Base-by-base conservation (phyloP, 208 protist genomes). In the Trypanosoma cruzi region DNA sequence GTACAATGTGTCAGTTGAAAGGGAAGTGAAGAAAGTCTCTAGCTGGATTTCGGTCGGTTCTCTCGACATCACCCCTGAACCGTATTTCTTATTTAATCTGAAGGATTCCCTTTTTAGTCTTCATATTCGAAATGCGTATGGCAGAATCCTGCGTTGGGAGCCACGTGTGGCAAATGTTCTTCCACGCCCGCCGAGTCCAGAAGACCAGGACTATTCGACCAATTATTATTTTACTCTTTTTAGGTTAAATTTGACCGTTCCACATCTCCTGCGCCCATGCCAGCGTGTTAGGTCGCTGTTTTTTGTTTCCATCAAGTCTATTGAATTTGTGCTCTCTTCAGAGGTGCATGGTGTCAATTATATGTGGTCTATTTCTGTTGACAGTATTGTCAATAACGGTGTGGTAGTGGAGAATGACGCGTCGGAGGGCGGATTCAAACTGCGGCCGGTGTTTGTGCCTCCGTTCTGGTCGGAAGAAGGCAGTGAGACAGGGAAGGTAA, bases 31-130 rank as follows among this genome's bases (percentile, higher is more conserved):
- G 32, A 24, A 1, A 49, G 54, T 53, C 50, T 26, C 13, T n/a
- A 32, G 6, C 34, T 31, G 22, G 11, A 57, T 57, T 34, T 34
- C 26, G 11, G 24, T 82, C 44, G 63, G 61, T 49, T 18, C 22
- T 22, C 1, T 87, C 0, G 64, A 84, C 32, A 42, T 83, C 4
- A 58, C 58, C 4, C 42, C 76, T n/a, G 73, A 79, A 20, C 82
- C 82, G 2, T 72, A 55, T 46, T 83, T 81, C 67, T 65, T 82
- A 34, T 87, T 78, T 54, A 71, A 75, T 50, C 24, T 80, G 14
- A 57, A 65, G 4, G 82, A 88, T 59, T 71, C 64, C 0, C 55
- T 84, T 31, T 66, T 72, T 46, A 54, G 75, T 34, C 59, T 82
- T 31, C 57, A 28, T 20, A 53, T 82, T 18, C 70, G 72, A 57